Percentiles rank a stretch among this genome's conserved stretches.
Conservation (phyloP, 805 yeast genomes). For the Lachancea dasiensis region DNA sequence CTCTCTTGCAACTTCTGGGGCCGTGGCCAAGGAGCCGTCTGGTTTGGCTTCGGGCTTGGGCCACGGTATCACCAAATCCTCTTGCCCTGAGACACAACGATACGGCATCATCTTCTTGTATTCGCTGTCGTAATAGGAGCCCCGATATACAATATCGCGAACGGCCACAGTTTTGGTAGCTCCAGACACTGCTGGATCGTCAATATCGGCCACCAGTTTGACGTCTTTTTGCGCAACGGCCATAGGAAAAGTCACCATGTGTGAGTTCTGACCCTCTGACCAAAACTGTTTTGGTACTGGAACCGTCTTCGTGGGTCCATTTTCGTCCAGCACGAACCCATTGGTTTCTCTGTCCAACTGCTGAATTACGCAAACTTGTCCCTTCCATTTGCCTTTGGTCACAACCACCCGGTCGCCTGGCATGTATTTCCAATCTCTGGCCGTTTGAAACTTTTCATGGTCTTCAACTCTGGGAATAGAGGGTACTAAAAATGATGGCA, state of each 20-base stretch:
- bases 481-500: slow-evolving; percentile 36
- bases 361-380: slow-evolving; percentile 65
- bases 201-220: slow-evolving; percentile 72
- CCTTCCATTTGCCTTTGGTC: slow-evolving; percentile 61
- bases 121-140: slow-evolving; percentile 65
- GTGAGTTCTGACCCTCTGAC: slow-evolving; percentile 65
- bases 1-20: slow-evolving; percentile 50
- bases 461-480: slow-evolving; percentile 29
- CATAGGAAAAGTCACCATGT: slow-evolving; percentile 63
- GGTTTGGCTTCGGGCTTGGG: slow-evolving; percentile 56
- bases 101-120: slow-evolving; percentile 69
- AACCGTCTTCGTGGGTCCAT: slow-evolving; percentile 55
- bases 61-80: slow-evolving; percentile 78
- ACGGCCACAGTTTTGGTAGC: slow-evolving; percentile 68
- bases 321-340: slow-evolving; percentile 57
- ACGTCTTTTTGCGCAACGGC: slow-evolving; percentile 55
- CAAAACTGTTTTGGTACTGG: slow-evolving; percentile 70
- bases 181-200: slow-evolving; percentile 53
- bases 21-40: slow-evolving; percentile 56
- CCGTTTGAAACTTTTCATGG: slow-evolving; percentile 35
- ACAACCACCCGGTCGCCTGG: slow-evolving; percentile 77
- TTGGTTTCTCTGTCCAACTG: slow-evolving; percentile 56
- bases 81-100: slow-evolving; percentile 68
- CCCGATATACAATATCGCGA: slow-evolving; percentile 61
- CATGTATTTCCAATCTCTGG: slow-evolving; percentile 52